A percentile compares a stretch with the other conserved stretches of the same genome.
phyloP scores from a whole-genome alignment of 768 basidiomycete genomes.

The Boletus vinaceobasis region DNA sequence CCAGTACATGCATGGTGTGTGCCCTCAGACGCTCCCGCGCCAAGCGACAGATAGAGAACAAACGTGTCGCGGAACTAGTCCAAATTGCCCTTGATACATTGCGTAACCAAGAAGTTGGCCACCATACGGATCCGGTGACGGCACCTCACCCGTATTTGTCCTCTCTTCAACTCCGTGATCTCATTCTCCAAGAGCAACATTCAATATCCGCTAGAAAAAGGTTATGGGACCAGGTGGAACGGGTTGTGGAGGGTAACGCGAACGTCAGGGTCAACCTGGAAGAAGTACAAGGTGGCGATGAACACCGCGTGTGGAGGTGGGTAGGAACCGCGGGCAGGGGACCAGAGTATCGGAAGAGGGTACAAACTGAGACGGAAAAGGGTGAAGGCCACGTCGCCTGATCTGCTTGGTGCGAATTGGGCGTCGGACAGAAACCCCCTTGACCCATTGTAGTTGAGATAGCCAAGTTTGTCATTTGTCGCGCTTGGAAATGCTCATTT shows the following conservation, averaged over 20 bases:
- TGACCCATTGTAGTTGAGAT: slow-evolving; percentile 17
- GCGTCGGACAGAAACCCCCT: slow-evolving; percentile 22
- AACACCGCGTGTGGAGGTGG: slow-evolving; percentile 90
- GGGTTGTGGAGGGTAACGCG: slow-evolving; percentile 83
- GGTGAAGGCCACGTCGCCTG: slow-evolving; percentile 24
- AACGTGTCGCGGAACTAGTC: slow-evolving; percentile 69
- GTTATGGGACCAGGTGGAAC: slow-evolving; percentile 82
- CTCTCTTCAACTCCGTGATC: slow-evolving; percentile 83
- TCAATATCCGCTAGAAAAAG: slow-evolving; percentile 60
- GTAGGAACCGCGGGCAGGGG: slow-evolving; percentile 52
- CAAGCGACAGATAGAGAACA: slow-evolving; percentile 53
- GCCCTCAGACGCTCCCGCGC: slow-evolving; percentile 36
- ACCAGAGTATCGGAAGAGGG: slow-evolving; percentile 35
- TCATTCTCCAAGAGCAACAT: slow-evolving; percentile 78
- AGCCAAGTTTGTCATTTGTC: slow-evolving; percentile 11
- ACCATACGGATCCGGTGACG: slow-evolving; percentile 78
- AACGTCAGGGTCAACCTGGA: slow-evolving; percentile 85
- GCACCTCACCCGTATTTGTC: slow-evolving; percentile 75
- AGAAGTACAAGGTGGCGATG: slow-evolving; percentile 82
- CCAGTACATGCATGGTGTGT: slow-evolving; percentile 13
- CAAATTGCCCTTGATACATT: slow-evolving; percentile 77
- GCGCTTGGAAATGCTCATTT: slow-evolving; percentile 16
- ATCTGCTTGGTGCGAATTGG: slow-evolving; percentile 9
- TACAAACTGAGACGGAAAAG: slow-evolving; percentile 24
- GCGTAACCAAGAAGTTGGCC: slow-evolving; percentile 76